Percentiles rank a stretch among this genome's conserved stretches.
Conservation (phyloP, 192 early-diverging fungal species). For the Coemansia sp. region DNA sequence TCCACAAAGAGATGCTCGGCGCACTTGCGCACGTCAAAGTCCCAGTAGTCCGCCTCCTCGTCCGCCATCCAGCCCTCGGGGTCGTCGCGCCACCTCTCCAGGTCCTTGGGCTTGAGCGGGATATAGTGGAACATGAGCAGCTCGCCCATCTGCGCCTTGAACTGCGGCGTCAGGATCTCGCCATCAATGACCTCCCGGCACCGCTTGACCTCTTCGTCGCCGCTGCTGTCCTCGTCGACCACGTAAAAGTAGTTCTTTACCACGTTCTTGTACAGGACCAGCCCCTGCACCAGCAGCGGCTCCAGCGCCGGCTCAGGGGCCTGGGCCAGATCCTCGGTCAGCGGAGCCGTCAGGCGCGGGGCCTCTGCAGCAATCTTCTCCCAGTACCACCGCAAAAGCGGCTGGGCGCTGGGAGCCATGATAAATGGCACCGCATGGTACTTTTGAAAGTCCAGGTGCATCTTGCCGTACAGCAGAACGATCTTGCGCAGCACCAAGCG, state of each 20-base stretch:
- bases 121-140: slow-evolving; percentile 71
- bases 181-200: slow-evolving; percentile 55
- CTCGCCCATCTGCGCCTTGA: slow-evolving; percentile 61
- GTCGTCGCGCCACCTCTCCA: slow-evolving; percentile 74
- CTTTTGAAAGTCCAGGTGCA: slow-evolving; percentile 70
- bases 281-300: slow-evolving; percentile 66
- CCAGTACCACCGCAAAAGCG: slow-evolving; percentile 75
- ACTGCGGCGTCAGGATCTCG: slow-evolving; percentile 63
- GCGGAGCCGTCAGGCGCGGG: slow-evolving; percentile 12
- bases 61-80: slow-evolving; percentile 79
- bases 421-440: slow-evolving; percentile 62
- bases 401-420: slow-evolving; percentile 52
- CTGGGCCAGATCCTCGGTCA: not conserved
- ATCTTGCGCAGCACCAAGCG: slow-evolving; percentile 43
- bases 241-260: slow-evolving; percentile 40
- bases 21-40: slow-evolving; percentile 69
- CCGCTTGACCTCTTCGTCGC: slow-evolving; percentile 47
- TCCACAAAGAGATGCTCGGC: slow-evolving; percentile 80
- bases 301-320: slow-evolving; percentile 39
- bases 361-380: slow-evolving; percentile 37
- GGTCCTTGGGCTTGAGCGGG: slow-evolving; percentile 60
- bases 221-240: slow-evolving; percentile 8
- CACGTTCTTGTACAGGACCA: slow-evolving; percentile 52
- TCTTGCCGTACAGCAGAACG: slow-evolving; percentile 64
- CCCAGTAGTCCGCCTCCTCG: slow-evolving; percentile 81